Evolutionary conservation across 495 filamentous ascomycete genomes (phyloP).

Genomic region (Penicillium turbatum): DNA sequence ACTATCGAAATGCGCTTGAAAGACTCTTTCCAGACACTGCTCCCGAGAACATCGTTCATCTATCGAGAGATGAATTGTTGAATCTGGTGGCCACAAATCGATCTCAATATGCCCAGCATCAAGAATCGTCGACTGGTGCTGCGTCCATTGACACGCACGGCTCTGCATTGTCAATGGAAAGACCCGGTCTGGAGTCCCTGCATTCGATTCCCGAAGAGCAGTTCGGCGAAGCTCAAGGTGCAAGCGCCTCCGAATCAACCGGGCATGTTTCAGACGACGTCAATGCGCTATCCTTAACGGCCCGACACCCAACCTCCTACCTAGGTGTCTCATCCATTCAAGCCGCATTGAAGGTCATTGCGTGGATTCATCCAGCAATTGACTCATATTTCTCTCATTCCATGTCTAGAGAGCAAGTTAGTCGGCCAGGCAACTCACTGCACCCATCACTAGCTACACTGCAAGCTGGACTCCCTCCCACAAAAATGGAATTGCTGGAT

Average conservation of each 20-base stretch:
- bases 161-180: constrained; percentile 12
- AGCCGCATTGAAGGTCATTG: constrained; percentile 42
- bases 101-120: constrained; percentile 5
- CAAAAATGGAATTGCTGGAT: constrained; percentile 48
- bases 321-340: constrained; percentile 63
- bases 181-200: constrained; percentile 15
- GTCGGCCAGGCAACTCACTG: not conserved
- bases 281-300: constrained; percentile 59
- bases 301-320: constrained; percentile 54
- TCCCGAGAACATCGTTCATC: constrained; percentile 14
- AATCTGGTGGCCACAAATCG: constrained; percentile 9
- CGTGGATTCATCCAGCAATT: constrained; percentile 44
- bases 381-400: constrained; percentile 32
- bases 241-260: constrained; percentile 4
- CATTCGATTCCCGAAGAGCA: constrained; percentile 18
- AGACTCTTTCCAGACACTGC: constrained; percentile 18
- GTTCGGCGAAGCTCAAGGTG: constrained; percentile 2
- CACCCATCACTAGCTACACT: not conserved
- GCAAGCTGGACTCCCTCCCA: not conserved
- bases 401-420: not conserved
- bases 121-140: constrained; percentile 7
- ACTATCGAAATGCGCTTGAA: constrained; percentile 12
- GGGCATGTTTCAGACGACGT: constrained; percentile 55
- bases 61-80: constrained; percentile 17
- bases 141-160: constrained; percentile 9